Evolutionary conservation across 2,329 filamentous ascomycete genomes (phyloP), one percentile per base, ranked within the genome.

Genomic region (Trichophyton schoenleinii): DNA sequence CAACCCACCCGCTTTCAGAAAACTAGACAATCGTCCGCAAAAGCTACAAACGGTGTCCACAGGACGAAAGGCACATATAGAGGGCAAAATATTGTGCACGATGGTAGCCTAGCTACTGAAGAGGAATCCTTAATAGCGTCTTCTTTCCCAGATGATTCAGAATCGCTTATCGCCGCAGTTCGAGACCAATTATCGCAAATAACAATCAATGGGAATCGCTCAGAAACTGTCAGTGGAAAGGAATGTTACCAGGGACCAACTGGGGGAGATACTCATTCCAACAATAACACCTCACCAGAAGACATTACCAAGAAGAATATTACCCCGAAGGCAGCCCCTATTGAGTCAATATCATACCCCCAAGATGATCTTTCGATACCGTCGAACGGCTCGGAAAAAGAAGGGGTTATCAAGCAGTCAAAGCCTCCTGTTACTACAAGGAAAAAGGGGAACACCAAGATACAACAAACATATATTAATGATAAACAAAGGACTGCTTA

Each of bases 401-500:
- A 28, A 6, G 46, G 31, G 22, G 20, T 3, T 11, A 25, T 22
- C 20, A 52, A 36, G 13, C 13, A 11, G n/a, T 20, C 52, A 3
- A 55, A 3, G 20, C 6, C 52, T 2, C 52, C 11, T 15, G 15
- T 15, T 18, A 42, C 25, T 7, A 59, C n/a, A 36, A 41, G 13
- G 34, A 42, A 22, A 59, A 38, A 49, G 25, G 44, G 31, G 3
- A 18, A 59, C 68, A 65, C 36, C 68, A 65, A 41, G 61, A 3
- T 62, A 64, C 2, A 67, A 70, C 15, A 62, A 68, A 25, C 73
- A 71, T 3, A 73, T 71, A 71, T 75, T 13, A 64, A 70, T 22
- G 69, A 75, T 63, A 65, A 67, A 36, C 70, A 71, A 57, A 63
- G 65, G 18, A 74, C 70, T 59, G 62, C 66, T 34, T 77, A 77